These are phyloP conservation scores for Puccinia novopanici DNA, from an alignment of 1,284 basidiomycete genomes.

Conservation along the genomic window DNA sequence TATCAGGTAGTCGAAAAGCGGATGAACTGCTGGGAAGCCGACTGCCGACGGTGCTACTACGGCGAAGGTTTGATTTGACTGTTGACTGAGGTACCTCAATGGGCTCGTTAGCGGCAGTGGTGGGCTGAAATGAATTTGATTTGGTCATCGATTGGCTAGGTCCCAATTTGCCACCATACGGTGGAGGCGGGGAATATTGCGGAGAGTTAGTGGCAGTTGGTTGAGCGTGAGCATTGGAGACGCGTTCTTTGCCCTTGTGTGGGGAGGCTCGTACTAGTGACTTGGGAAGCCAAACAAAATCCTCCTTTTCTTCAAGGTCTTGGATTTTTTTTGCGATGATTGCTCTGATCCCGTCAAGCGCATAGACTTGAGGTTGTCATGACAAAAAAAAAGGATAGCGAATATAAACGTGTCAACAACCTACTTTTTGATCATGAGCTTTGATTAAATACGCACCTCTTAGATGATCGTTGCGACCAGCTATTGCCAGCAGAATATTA, in stretches of 20 bases:
- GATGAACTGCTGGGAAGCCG: neutral
- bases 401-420: neutral
- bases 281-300: slow-evolving; percentile 40
- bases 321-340: slow-evolving; percentile 56
- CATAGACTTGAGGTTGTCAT: slow-evolving; percentile 53
- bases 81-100: neutral
- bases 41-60: slow-evolving; percentile 44
- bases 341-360: slow-evolving; percentile 56
- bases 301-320: slow-evolving; percentile 42
- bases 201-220: slow-evolving; percentile 27
- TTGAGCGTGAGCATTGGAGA: slow-evolving; percentile 6
- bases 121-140: slow-evolving; percentile 35
- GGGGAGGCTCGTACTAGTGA: neutral
- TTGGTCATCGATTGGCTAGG: slow-evolving; percentile 29
- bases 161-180: slow-evolving; percentile 27
- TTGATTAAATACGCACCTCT: slow-evolving; percentile 46
- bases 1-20: slow-evolving; percentile 2
- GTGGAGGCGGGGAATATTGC: slow-evolving; percentile 38
- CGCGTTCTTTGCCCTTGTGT: slow-evolving; percentile 39
- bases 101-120: neutral
- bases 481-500: slow-evolving; percentile 57
- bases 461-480: slow-evolving; percentile 57
- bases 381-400: neutral
- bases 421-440: too few relatives aligned
- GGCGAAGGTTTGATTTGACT: slow-evolving; percentile 5